Conservation (phyloP, 352 stramenopile genomes). For the Globisporangium irregulare region DNA sequence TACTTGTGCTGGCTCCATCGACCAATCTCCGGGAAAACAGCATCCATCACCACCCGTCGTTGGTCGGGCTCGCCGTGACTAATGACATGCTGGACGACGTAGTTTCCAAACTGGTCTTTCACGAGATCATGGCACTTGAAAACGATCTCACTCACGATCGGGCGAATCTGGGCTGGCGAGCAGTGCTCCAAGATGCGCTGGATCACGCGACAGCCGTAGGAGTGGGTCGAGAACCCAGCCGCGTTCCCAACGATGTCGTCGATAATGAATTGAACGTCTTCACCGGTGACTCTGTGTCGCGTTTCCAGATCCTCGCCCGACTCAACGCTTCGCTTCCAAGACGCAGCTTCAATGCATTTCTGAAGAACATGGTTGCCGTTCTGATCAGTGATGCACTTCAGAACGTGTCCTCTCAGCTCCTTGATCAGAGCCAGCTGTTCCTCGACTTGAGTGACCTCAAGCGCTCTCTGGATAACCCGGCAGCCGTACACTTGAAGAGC, state of each 20-base stretch:
- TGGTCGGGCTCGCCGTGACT: conserved; percentile 89
- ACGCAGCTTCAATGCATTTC: conserved; percentile 95
- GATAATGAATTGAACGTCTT: conserved; percentile 98
- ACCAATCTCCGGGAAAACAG: conserved; percentile 85
- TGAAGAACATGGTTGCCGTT: conserved; percentile 99
- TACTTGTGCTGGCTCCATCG: conserved; percentile 95
- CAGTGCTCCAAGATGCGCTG: conserved; percentile 98
- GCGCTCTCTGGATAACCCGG: conserved; percentile 94
- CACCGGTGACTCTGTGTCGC: conserved; percentile 46
- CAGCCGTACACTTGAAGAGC: conserved; percentile 97
- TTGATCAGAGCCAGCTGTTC: conserved; percentile 77
- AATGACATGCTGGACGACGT: conserved; percentile 98
- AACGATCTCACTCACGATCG: conserved; percentile 94
- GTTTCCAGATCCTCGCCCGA: conserved; percentile 20
- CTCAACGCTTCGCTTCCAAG: conserved; percentile 40
- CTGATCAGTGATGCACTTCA: conserved; percentile 96
- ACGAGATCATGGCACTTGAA: conserved; percentile 83
- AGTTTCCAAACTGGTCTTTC: conserved; percentile 99
- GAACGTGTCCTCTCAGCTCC: conserved; percentile 76
- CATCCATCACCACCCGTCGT: conserved; percentile 75
- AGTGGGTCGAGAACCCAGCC: conserved; percentile 91
- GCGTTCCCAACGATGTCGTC: conserved; percentile 93
- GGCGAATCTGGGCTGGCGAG: conserved; percentile 85
- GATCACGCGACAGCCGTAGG: conserved; percentile 98
- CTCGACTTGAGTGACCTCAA: conserved; percentile 71